phyloP scores from a whole-genome alignment of 352 stramenopile species.

The Globisporangium paroecandrum region DNA sequence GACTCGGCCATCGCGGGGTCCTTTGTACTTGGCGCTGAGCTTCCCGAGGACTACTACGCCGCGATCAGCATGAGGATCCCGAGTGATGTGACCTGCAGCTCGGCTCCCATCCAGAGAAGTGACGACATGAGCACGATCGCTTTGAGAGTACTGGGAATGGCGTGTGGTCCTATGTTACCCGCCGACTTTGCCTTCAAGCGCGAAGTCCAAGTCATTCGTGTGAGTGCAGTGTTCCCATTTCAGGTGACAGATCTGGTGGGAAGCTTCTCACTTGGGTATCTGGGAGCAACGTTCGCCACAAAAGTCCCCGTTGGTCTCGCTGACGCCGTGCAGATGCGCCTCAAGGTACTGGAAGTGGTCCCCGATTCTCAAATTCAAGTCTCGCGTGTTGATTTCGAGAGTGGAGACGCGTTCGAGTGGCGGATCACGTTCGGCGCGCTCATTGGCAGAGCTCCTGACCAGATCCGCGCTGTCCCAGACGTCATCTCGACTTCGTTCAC shows the following conservation, averaged over 20 bases:
- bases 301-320: slow-evolving; percentile 5
- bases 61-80: slow-evolving; percentile 1
- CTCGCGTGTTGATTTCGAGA: slow-evolving; percentile 11
- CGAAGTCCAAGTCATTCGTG: slow-evolving; percentile 14
- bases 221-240: slow-evolving; percentile 11
- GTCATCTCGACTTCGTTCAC: slow-evolving; percentile 11
- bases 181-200: neutral
- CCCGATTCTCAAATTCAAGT: slow-evolving; percentile 13
- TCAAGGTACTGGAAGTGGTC: slow-evolving; percentile 16
- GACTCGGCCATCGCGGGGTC: slow-evolving; percentile 6
- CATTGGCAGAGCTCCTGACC: neutral
- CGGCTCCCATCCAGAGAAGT: slow-evolving; percentile 2
- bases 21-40: slow-evolving; percentile 4
- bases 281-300: neutral
- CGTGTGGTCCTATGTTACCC: neutral
- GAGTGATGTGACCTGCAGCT: slow-evolving; percentile 5
- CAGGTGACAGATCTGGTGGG: slow-evolving; percentile 6
- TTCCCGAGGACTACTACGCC: slow-evolving; percentile 11
- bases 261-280: slow-evolving; percentile 8
- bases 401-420: slow-evolving; percentile 16
- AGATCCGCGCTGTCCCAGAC: neutral
- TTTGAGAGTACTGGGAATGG: slow-evolving; percentile 8
- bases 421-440: slow-evolving; percentile 17
- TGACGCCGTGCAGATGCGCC: slow-evolving; percentile 9
- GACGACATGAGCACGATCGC: slow-evolving; percentile 6